Conservation (phyloP, 805 yeast genomes). For the Metschnikowia peoriensis region DNA sequence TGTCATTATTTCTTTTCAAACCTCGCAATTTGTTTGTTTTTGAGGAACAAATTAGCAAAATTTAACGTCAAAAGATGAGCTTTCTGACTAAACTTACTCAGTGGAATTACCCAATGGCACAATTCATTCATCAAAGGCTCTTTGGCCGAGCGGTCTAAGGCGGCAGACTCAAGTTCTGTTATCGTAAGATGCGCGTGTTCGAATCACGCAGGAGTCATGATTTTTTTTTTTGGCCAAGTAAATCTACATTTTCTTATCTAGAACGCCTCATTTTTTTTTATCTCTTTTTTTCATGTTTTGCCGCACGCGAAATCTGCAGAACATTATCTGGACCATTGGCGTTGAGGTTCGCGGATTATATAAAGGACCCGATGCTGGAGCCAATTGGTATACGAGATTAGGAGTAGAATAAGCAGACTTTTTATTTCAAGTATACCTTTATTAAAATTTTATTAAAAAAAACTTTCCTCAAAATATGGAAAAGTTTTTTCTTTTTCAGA, state of each 20-base stretch:
- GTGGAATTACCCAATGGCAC: too few relatives aligned
- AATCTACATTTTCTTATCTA: neutral
- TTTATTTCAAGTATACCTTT: too few relatives aligned
- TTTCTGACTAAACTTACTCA: too few relatives aligned
- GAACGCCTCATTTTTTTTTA: neutral
- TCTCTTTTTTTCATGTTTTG: neutral
- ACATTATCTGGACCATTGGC: neutral
- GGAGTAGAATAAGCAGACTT: neutral
- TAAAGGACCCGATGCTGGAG: neutral
- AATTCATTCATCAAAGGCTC: slow-evolving; percentile 8
- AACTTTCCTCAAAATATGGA: too few relatives aligned
- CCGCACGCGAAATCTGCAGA: neutral
- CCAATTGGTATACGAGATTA: neutral
- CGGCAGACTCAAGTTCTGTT: slow-evolving; percentile 19
- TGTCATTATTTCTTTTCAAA: too few relatives aligned
- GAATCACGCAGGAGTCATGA: slow-evolving; percentile 24
- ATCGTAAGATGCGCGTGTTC: slow-evolving; percentile 25
- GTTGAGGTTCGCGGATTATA: neutral
- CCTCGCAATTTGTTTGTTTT: too few relatives aligned
- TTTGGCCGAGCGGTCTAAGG: slow-evolving; percentile 2
- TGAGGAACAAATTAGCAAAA: too few relatives aligned
- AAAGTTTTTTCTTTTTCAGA: too few relatives aligned
- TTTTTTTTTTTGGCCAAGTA: slow-evolving; percentile 2
- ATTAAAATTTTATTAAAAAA: too few relatives aligned
- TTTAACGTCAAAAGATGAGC: too few relatives aligned